A percentile compares a stretch with the other conserved stretches of the same genome.
Conservation (phyloP, 2,329 filamentous ascomycete genomes). For the Cercospora nicotianae region DNA sequence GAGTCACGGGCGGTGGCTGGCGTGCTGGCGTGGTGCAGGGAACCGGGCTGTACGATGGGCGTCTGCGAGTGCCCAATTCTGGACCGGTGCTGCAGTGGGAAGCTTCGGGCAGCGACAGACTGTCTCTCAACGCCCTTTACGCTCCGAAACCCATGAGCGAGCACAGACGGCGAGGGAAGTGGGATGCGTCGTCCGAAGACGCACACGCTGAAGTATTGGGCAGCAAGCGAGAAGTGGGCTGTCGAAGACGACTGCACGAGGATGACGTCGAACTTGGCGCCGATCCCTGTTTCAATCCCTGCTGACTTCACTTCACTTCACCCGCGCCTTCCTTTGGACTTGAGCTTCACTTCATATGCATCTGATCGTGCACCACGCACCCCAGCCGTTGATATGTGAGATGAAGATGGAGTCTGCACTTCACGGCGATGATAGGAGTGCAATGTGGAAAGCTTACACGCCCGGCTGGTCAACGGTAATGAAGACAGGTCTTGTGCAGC, state of each 20-base stretch:
- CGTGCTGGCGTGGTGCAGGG: not conserved
- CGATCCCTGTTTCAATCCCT: not conserved
- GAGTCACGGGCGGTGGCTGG: not conserved
- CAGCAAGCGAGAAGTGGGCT: not conserved
- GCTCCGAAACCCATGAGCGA: not conserved
- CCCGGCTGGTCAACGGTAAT: not conserved
- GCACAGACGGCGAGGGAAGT: not conserved
- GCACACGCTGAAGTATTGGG: not conserved
- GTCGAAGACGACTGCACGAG: not conserved
- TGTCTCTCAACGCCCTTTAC: not conserved
- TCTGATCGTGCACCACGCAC: not conserved
- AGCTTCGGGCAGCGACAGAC: not conserved
- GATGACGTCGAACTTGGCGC: not conserved
- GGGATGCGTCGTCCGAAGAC: not conserved
- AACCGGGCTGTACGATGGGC: not conserved
- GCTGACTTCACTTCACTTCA: conserved; percentile 3
- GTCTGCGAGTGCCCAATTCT: not conserved
- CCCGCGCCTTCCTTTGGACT: not conserved
- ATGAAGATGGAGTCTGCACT: not conserved
- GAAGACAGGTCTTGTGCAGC: not conserved
- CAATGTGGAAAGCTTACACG: not conserved
- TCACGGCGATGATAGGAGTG: not conserved
- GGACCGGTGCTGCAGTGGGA: not conserved
- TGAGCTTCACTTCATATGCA: not conserved
- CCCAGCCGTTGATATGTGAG: not conserved